Conservation (phyloP, 140 eudicot genomes). For the Flaveria floridana region DNA sequence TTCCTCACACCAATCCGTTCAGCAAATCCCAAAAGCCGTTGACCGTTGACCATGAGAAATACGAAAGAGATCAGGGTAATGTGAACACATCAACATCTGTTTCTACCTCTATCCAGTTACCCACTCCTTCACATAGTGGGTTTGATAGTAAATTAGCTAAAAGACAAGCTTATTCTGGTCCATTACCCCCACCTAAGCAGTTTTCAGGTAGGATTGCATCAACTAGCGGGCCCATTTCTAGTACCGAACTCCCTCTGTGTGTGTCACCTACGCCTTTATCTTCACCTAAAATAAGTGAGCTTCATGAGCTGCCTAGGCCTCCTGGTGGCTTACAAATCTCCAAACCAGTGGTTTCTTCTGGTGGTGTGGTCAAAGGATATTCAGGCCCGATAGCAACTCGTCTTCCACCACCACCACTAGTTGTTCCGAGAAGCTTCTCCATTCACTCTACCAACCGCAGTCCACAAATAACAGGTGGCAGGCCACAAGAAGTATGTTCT, state of each 20-base stretch:
- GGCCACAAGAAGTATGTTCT: slow-evolving; percentile 46
- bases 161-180: slow-evolving; percentile 80
- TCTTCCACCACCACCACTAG: slow-evolving; percentile 76
- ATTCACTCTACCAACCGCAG: slow-evolving; percentile 66
- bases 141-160: slow-evolving; percentile 51
- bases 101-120: slow-evolving; percentile 49
- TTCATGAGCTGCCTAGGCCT: slow-evolving; percentile 95
- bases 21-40: slow-evolving; percentile 51
- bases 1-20: slow-evolving; percentile 40
- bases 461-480: slow-evolving; percentile 38
- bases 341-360: slow-evolving; percentile 45
- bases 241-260: slow-evolving; percentile 43
- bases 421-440: slow-evolving; percentile 78
- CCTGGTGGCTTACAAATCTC: slow-evolving; percentile 42
- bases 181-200: slow-evolving; percentile 51
- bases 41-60: slow-evolving; percentile 50
- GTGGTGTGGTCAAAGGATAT: slow-evolving; percentile 49
- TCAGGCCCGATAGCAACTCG: slow-evolving; percentile 67
- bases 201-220: slow-evolving; percentile 46
- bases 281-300: slow-evolving; percentile 86
- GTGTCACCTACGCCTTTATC: slow-evolving; percentile 64
- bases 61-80: slow-evolving; percentile 37
- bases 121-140: slow-evolving; percentile 52
- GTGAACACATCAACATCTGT: slow-evolving; percentile 31
- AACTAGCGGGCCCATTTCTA: slow-evolving; percentile 50